Evolutionary conservation across 2,329 filamentous ascomycete species (phyloP).

Genomic region (Trichoderma asperellum): DNA sequence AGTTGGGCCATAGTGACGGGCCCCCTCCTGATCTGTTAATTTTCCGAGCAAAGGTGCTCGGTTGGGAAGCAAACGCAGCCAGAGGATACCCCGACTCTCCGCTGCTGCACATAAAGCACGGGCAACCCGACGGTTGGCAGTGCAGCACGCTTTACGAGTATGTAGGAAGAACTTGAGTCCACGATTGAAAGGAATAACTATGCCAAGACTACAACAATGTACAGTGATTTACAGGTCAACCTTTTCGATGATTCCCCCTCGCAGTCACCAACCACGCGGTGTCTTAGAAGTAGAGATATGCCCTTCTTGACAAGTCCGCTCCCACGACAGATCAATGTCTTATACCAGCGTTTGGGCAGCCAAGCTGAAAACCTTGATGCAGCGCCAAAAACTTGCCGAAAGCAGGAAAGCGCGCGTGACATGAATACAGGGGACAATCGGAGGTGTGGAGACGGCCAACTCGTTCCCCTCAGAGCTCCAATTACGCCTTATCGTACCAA

Average conservation of each 20-base stretch:
- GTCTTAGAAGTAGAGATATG: not conserved
- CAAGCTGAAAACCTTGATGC: not conserved
- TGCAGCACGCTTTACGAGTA: not conserved
- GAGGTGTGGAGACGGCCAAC: not conserved
- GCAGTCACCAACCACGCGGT: not conserved
- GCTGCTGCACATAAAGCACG: not conserved
- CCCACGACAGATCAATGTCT: not conserved
- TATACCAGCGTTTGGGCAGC: not conserved
- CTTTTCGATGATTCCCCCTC: not conserved
- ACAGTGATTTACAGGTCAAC: not conserved
- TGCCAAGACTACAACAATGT: not conserved
- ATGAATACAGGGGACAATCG: not conserved
- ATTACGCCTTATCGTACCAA: not conserved
- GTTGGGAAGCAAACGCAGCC: not conserved
- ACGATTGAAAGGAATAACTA: not conserved
- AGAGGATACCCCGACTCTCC: not conserved
- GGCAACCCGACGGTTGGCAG: not conserved
- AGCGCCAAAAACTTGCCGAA: not conserved
- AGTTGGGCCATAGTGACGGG: not conserved
- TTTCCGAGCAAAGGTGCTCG: not conserved
- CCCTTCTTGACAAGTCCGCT: not conserved
- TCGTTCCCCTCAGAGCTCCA: not conserved
- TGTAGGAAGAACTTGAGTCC: not conserved
- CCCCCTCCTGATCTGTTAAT: not conserved
- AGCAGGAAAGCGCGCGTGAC: not conserved